Base-by-base conservation (phyloP, 2,329 filamentous ascomycete species). In the Aulographum hederae region DNA sequence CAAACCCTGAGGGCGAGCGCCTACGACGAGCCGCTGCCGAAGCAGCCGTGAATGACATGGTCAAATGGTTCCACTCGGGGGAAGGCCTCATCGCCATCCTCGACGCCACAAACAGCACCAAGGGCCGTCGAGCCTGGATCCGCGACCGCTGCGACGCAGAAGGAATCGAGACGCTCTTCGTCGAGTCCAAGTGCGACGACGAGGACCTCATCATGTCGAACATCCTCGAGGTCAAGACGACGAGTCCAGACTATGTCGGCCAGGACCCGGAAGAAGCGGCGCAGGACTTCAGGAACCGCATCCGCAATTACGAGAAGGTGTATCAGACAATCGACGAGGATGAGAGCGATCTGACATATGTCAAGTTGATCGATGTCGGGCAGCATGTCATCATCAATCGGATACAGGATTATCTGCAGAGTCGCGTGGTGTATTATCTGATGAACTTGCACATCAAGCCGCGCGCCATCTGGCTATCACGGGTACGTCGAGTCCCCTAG, bases 371-470 rank as follows among this genome's bases (percentile, higher is more conserved):
- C 65, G 77, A 98, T 47, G 82, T 95, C 10, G 85, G 89, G 36
- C 81, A 81, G 43, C 82, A 92, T 48, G 85, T 95, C 49, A 89
- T 95, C 47, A 95, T 98, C 67, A 98, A 95, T 58, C 76, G 79
- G 49, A 93, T 98, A 47, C 77, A 84, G 50, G 89, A 98, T 55
- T 98, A 98, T 49, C 65, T 98, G 18, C 89, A 94, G 52, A 93
- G 82, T 52, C 76, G 89, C 35, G 76, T 98, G 28, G 86, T 98
- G 28, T 98, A 98, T 57, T 98, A 94, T 52, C 71, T 95, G 36
- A 94, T 95, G 75, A 98, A 95, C 51, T 65, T 98, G 25, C 89
- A 98, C 57, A 98, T 98, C 53, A 86, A 86, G 40, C 86, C 86
- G 13, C 73, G 89, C 34, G 92, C 84, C 3, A 92, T 98, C 41